Conservation (phyloP, 495 filamentous ascomycete species). For the Penicillium crystallinum region DNA sequence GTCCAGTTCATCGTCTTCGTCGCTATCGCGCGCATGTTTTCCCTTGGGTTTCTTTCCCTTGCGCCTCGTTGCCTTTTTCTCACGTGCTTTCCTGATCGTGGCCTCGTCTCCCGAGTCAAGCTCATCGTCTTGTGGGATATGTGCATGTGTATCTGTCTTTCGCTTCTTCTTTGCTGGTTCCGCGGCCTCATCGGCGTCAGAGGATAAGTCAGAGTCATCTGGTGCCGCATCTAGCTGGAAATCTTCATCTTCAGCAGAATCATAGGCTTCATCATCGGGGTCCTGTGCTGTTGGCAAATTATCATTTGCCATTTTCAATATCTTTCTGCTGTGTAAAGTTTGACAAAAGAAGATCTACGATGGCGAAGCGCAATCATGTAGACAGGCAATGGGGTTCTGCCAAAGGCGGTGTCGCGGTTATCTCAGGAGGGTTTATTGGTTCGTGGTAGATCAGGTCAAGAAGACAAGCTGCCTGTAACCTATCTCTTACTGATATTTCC, state of each 20-base stretch:
- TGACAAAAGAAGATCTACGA: neutral
- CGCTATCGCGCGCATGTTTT: conserved; percentile 36
- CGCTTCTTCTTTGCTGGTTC: conserved; percentile 39
- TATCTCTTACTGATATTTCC: too few relatives aligned
- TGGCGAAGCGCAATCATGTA: neutral
- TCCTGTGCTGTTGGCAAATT: conserved; percentile 14
- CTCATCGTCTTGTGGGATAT: conserved; percentile 29
- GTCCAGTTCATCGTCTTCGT: conserved; percentile 46
- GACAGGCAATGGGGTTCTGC: conserved; percentile 13
- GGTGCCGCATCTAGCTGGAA: conserved; percentile 59
- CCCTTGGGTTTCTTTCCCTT: conserved; percentile 34
- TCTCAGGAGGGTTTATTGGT: neutral
- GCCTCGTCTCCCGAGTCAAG: conserved; percentile 73
- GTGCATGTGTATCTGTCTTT: conserved; percentile 28
- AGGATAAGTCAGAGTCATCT: conserved; percentile 40
- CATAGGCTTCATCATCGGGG: conserved; percentile 55
- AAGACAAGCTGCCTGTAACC: too few relatives aligned
- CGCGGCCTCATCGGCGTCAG: conserved; percentile 28
- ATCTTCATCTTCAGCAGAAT: conserved; percentile 70
- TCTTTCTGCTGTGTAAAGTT: neutral
- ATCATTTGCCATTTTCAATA: conserved; percentile 27
- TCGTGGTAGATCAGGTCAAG: too few relatives aligned
- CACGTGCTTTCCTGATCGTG: conserved; percentile 58
- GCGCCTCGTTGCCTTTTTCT: conserved; percentile 50
- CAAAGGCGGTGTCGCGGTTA: neutral